These are phyloP conservation scores for Gymnopilus dilepis DNA, from an alignment of 768 basidiomycete species.

Conservation along the genomic window DNA sequence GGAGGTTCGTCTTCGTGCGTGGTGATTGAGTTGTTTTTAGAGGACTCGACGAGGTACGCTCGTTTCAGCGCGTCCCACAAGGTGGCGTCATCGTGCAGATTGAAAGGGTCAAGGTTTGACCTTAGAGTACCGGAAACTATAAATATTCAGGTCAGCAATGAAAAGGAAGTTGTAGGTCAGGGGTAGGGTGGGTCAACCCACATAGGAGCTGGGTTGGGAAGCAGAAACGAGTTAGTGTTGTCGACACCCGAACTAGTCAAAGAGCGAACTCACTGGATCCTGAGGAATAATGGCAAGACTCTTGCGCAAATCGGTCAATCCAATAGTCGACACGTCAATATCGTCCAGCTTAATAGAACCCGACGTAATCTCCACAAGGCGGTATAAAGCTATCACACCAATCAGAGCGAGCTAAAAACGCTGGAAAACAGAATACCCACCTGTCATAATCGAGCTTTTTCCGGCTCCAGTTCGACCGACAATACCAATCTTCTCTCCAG, in stretches of 20 bases:
- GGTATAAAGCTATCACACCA: constrained; percentile 62
- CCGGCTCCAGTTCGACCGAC: constrained; percentile 72
- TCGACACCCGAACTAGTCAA: constrained; percentile 2
- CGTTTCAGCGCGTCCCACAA: constrained; percentile 91
- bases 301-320: constrained; percentile 72
- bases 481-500: constrained; percentile 73
- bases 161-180: neutral
- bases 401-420: constrained; percentile 1
- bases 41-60: constrained; percentile 76
- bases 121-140: constrained; percentile 81
- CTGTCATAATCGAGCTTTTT: constrained; percentile 88
- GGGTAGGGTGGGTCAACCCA: constrained; percentile 29
- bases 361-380: constrained; percentile 78
- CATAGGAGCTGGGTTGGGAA: constrained; percentile 46
- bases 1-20: constrained; percentile 35
- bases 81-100: constrained; percentile 73
- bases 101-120: constrained; percentile 91
- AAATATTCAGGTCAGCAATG: constrained; percentile 6
- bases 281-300: constrained; percentile 84
- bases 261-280: constrained; percentile 62
- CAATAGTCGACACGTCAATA: constrained; percentile 82
- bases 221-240: constrained; percentile 18
- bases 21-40: constrained; percentile 34
- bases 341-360: constrained; percentile 84
- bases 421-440: constrained; percentile 34